A percentile compares a stretch with the other conserved stretches of the same genome.
These are phyloP conservation scores for Fusarium newnesense DNA, from an alignment of 2,329 filamentous ascomycete genomes.

Conservation along the genomic window DNA sequence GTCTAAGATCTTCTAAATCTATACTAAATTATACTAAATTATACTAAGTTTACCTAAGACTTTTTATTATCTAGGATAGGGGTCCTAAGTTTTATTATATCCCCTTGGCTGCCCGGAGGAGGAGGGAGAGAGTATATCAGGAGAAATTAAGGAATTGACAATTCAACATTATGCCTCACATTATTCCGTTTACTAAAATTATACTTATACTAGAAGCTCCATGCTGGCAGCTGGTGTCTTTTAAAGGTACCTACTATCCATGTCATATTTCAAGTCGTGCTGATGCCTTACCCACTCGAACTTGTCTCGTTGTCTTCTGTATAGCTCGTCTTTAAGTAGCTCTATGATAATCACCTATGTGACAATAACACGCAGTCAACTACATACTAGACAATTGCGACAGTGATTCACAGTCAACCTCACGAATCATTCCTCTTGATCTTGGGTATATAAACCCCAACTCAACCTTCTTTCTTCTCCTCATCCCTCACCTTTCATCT, in stretches of 20 bases:
- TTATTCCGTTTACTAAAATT: neutral
- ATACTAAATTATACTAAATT: no score
- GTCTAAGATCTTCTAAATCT: no score
- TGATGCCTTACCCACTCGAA: neutral
- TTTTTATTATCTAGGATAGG: no score
- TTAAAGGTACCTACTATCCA: no score
- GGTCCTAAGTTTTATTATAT: no score
- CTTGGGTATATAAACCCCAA: neutral
- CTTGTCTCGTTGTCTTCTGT: no score
- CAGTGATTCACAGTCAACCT: neutral
- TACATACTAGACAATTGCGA: no score
- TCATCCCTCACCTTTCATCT: no score
- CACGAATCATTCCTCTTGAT: neutral
- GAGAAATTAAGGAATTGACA: neutral
- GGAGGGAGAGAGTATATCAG: neutral
- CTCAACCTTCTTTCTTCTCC: neutral
- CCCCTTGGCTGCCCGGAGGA: no score
- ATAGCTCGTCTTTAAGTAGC: neutral
- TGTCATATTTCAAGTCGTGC: neutral
- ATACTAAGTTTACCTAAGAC: no score
- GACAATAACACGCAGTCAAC: no score
- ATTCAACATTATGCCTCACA: neutral
- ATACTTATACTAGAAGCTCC: no score
- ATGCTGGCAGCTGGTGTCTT: neutral
- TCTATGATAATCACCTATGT: neutral